Evolutionary conservation across 2,329 filamentous ascomycete species (phyloP).

Genomic region (Fusarium algeriense): DNA sequence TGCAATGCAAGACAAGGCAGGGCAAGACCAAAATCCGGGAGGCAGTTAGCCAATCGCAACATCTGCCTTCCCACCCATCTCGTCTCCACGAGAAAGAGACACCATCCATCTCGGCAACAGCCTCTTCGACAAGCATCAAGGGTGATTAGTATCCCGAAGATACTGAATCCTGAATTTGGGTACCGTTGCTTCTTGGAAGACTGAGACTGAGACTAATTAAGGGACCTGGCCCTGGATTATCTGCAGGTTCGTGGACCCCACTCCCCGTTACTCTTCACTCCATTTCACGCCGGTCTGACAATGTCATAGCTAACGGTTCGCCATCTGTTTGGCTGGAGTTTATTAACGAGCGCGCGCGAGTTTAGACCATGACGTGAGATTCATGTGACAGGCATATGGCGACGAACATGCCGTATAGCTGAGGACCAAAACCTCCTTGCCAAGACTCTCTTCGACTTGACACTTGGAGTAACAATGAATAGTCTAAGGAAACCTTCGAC

Average conservation of each 20-base stretch:
- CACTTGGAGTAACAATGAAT: neutral
- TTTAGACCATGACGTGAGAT: conserved; percentile 12
- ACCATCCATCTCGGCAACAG: conserved; percentile 21
- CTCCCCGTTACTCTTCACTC: conserved; percentile 21
- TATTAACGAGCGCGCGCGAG: neutral
- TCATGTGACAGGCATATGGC: neutral
- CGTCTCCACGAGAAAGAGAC: conserved; percentile 6
- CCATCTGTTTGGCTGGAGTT: conserved; percentile 1
- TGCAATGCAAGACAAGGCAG: conserved; percentile 20
- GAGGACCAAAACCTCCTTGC: neutral
- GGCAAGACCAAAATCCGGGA: neutral
- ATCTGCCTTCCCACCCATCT: conserved; percentile 22
- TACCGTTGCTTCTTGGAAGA: conserved; percentile 16
- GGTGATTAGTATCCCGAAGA: conserved; percentile 2
- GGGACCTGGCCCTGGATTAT: neutral
- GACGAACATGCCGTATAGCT: neutral
- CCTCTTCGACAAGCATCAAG: conserved; percentile 17
- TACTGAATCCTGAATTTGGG: neutral
- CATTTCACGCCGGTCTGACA: conserved; percentile 20
- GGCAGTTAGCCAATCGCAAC: conserved; percentile 31
- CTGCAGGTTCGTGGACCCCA: conserved; percentile 14
- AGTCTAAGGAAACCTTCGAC: neutral
- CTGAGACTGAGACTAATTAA: conserved; percentile 15
- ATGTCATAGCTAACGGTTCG: conserved; percentile 4
- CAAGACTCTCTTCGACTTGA: conserved; percentile 2